These are phyloP conservation scores for Oryza australiensis DNA, from an alignment of 176 grass and related monocot species.

Conservation along the genomic window DNA sequence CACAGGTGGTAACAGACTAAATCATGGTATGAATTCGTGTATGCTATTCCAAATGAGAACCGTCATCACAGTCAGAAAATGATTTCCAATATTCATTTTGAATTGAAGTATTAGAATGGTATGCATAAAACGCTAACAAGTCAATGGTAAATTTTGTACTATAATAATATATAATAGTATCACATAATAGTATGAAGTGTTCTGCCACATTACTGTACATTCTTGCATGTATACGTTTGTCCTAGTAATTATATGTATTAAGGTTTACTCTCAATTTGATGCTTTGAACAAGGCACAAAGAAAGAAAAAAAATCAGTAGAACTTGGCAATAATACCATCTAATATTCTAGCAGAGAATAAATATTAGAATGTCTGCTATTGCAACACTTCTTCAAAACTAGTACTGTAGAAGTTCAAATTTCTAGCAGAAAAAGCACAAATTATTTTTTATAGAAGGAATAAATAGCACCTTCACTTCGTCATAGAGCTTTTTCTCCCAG, in stretches of 20 bases:
- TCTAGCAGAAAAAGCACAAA: neutral
- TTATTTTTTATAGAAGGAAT: neutral
- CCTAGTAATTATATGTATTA: constrained; percentile 1
- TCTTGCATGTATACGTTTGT: neutral
- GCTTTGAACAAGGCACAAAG: neutral
- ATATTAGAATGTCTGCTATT: neutral
- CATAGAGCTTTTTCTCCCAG: constrained; percentile 98
- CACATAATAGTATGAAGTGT: neutral
- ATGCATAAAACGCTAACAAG: neutral
- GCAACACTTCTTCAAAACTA: neutral
- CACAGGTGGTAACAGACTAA: neutral
- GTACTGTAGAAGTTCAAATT: neutral
- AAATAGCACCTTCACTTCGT: constrained; percentile 90
- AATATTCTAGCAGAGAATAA: neutral
- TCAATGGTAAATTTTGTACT: neutral
- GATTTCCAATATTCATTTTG: neutral
- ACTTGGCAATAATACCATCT: neutral
- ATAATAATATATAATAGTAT: neutral
- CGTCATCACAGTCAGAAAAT: neutral
- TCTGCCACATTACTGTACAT: neutral
- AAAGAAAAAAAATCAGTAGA: neutral
- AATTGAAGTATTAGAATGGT: neutral
- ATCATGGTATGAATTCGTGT: too few species aligned
- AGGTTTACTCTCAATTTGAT: neutral
- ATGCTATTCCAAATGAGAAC: neutral